Conservation (phyloP, 768 basidiomycete species). For the Coprinopsis sp. region DNA sequence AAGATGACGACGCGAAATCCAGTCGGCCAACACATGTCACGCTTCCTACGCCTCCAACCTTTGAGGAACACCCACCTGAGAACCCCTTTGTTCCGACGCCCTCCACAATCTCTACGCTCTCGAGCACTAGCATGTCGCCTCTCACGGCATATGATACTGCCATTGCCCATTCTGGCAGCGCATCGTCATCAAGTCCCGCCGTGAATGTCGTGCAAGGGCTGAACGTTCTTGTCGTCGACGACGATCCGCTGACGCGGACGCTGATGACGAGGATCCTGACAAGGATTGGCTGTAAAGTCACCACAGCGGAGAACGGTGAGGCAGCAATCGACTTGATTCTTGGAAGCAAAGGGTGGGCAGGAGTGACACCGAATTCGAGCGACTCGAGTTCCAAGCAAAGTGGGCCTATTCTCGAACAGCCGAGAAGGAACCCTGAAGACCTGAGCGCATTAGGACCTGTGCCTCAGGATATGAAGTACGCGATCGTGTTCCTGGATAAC, state of each 20-base stretch:
- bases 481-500: slow-evolving; percentile 57
- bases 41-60: slow-evolving; percentile 31
- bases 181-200: slow-evolving; percentile 32
- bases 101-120: slow-evolving; percentile 20
- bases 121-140: slow-evolving; percentile 22
- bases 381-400: slow-evolving; percentile 28
- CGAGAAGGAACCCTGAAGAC: slow-evolving; percentile 11
- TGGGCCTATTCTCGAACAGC: slow-evolving; percentile 37
- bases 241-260: slow-evolving; percentile 74
- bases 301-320: slow-evolving; percentile 80
- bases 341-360: slow-evolving; percentile 27
- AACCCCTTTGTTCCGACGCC: slow-evolving; percentile 18
- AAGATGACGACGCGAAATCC: too few relatives aligned
- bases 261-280: slow-evolving; percentile 77
- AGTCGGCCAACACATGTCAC: slow-evolving; percentile 35
- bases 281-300: slow-evolving; percentile 75
- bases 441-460: slow-evolving; percentile 9
- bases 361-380: slow-evolving; percentile 35
- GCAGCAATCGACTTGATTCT: slow-evolving; percentile 70
- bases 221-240: slow-evolving; percentile 76
- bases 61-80: slow-evolving; percentile 21
- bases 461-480: slow-evolving; percentile 35
- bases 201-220: slow-evolving; percentile 47
- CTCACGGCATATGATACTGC: slow-evolving; percentile 35
- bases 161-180: slow-evolving; percentile 32